Base-by-base conservation (phyloP, 31 red algal species). In the Odonthalia washingtoniensis region DNA sequence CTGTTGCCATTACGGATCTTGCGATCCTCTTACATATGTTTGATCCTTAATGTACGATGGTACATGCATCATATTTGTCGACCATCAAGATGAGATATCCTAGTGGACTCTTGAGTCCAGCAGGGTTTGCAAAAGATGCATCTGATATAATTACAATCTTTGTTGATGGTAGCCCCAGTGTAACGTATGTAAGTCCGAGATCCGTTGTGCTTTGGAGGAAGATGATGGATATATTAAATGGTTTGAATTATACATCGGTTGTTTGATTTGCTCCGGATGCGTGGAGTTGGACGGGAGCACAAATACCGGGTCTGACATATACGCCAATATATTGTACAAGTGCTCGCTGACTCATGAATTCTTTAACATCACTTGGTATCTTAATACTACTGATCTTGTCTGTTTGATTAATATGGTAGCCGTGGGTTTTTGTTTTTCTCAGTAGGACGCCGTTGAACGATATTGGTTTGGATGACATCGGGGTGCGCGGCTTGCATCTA, bases 91-190 rank as follows among this genome's bases (percentile, higher is more conserved):
- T n/a, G n/a, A n/a, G n/a, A n/a, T n/a, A n/a, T n/a, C n/a, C 27
- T 81, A n/a, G 73, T 43, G n/a, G 37, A 43, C 45, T 40, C 73
- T 4, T 76, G 45, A 57, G 34, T 28, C 31, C 40, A 53, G 28
- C 34, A 12, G 28, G 17, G 30, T 78, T 78, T 78, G 39, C 74
- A 78, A 78, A 78, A 26, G 39, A 53, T 53, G 74, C 34, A 52
- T 78, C 28, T 53, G 74, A 26, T 9, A 78, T 14, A 18, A 78
- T n/a, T 53, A 57, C 74, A 30, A 72, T 30, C 14, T 31, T 17
- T n/a, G 14, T 14, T 30, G 68, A 30, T 17, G 17, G 14, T 12
- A 72, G 17, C 18, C 33, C 68, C 12, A 72, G 17, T 33, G 17
- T 14, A 72, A 30, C 31, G 33, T 30, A 72, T 12, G 14, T 14